Percentiles rank a stretch among this genome's conserved stretches.
phyloP scores from a whole-genome alignment of 768 basidiomycete genomes.

The Mycena capillaripes region DNA sequence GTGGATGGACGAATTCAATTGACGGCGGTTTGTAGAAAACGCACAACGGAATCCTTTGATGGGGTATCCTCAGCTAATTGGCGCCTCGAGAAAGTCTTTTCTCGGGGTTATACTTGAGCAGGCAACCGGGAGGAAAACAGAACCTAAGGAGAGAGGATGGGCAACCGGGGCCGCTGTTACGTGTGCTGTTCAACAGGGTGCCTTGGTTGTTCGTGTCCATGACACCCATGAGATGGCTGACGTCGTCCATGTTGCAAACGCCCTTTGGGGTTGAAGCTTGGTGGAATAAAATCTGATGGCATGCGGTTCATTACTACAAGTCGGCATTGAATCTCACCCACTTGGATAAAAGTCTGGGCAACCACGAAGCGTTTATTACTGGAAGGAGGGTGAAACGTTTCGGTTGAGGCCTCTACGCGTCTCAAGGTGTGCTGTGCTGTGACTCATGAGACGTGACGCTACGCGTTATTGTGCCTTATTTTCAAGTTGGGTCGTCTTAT shows the following conservation, averaged over 20 bases:
- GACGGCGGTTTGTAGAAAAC: slow-evolving; percentile 20
- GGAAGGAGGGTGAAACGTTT: too few relatives aligned
- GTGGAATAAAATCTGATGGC: too few relatives aligned
- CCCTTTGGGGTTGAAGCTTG: slow-evolving; percentile 67
- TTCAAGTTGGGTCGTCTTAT: neutral
- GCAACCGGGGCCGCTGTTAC: slow-evolving; percentile 86
- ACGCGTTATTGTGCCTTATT: neutral
- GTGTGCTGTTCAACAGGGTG: slow-evolving; percentile 81
- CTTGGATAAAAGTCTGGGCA: too few relatives aligned
- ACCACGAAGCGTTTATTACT: too few relatives aligned
- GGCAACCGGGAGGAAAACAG: slow-evolving; percentile 64
- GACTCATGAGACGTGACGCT: neutral
- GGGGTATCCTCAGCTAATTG: slow-evolving; percentile 79
- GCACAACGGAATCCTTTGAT: slow-evolving; percentile 61
- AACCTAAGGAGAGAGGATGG: slow-evolving; percentile 77
- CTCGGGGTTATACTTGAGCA: slow-evolving; percentile 74
- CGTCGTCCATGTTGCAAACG: slow-evolving; percentile 75
- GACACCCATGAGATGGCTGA: slow-evolving; percentile 82
- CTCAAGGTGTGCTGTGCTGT: neutral
- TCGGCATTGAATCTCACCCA: too few relatives aligned
- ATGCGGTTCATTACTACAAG: too few relatives aligned
- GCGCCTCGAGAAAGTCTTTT: slow-evolving; percentile 88
- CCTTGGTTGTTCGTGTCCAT: slow-evolving; percentile 85
- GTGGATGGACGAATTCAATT: neutral
- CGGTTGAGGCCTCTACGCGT: too few relatives aligned